Evolutionary conservation across 1,284 basidiomycete genomes (phyloP).

Genomic region (Puccinia coronata): DNA sequence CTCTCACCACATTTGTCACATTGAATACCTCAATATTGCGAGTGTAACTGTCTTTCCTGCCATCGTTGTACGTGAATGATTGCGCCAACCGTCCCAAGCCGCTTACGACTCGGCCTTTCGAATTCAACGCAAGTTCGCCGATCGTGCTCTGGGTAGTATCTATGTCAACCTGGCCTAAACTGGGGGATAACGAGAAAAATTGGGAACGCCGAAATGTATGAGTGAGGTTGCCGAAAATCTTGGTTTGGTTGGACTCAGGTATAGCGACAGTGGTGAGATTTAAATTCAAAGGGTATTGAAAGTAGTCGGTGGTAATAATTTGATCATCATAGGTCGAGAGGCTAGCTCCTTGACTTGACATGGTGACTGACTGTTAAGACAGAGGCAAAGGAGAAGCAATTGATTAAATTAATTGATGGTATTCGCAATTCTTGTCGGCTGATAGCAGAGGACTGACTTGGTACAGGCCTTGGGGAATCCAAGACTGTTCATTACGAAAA

Average conservation of each 20-base stretch:
- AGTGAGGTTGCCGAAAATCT: slow-evolving; percentile 12
- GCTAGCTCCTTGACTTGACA: slow-evolving; percentile 11
- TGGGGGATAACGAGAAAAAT: not conserved
- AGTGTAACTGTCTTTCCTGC: not conserved
- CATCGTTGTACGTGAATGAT: slow-evolving; percentile 19
- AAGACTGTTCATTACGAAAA: slow-evolving; percentile 19
- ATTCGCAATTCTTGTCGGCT: not conserved
- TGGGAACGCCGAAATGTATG: slow-evolving; percentile 7
- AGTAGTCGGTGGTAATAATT: not conserved
- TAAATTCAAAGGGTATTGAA: slow-evolving; percentile 34
- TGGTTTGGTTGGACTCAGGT: not conserved
- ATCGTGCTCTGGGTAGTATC: slow-evolving; percentile 23
- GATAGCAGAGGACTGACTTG: slow-evolving; percentile 11
- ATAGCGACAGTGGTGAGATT: not conserved
- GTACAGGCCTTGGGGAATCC: not conserved
- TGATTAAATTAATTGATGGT: not conserved
- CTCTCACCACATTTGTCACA: slow-evolving; percentile 2
- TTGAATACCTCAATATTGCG: slow-evolving; percentile 15
- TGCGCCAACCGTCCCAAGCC: slow-evolving; percentile 37
- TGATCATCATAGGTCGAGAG: slow-evolving; percentile 18
- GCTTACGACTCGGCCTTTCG: slow-evolving; percentile 1
- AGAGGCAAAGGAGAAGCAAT: not conserved
- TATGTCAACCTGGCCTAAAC: slow-evolving; percentile 6
- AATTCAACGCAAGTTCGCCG: slow-evolving; percentile 15
- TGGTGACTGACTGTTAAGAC: slow-evolving; percentile 8